Conservation (phyloP, 495 filamentous ascomycete species). For the Neurospora sp. region DNA sequence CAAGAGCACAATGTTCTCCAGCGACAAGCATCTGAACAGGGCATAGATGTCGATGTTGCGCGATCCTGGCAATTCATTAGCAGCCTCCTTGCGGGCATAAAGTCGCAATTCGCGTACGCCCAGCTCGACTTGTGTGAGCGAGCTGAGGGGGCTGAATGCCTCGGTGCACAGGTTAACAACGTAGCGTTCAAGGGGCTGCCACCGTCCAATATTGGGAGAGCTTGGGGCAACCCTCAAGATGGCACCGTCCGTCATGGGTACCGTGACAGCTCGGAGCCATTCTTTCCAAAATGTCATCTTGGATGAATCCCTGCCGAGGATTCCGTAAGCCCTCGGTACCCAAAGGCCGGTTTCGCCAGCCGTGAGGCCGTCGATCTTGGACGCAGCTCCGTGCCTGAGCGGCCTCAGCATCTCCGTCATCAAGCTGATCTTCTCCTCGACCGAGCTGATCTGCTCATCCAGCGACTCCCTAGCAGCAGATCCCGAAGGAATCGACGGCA, state of each 20-base stretch:
- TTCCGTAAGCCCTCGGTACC: conserved; percentile 89
- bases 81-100: conserved; percentile 85
- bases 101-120: conserved; percentile 81
- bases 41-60: conserved; percentile 90
- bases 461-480: conserved; percentile 70
- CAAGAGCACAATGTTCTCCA: conserved; percentile 83
- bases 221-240: conserved; percentile 74
- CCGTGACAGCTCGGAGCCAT: conserved; percentile 84
- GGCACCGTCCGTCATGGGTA: conserved; percentile 86
- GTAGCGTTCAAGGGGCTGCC: conserved; percentile 94
- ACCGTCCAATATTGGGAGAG: conserved; percentile 86
- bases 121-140: conserved; percentile 92
- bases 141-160: conserved; percentile 80
- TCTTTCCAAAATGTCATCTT: conserved; percentile 97
- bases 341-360: conserved; percentile 94
- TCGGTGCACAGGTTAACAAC: conserved; percentile 97
- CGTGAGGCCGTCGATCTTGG: conserved; percentile 94
- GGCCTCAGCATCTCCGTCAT: conserved; percentile 95
- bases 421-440: conserved; percentile 91
- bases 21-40: conserved; percentile 76
- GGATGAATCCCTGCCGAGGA: conserved; percentile 75
- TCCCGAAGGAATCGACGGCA: conserved; percentile 70
- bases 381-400: conserved; percentile 84
- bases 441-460: conserved; percentile 89
- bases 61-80: conserved; percentile 88